Conservation (phyloP, 495 filamentous ascomycete genomes). For the Penicillium samsonianum region DNA sequence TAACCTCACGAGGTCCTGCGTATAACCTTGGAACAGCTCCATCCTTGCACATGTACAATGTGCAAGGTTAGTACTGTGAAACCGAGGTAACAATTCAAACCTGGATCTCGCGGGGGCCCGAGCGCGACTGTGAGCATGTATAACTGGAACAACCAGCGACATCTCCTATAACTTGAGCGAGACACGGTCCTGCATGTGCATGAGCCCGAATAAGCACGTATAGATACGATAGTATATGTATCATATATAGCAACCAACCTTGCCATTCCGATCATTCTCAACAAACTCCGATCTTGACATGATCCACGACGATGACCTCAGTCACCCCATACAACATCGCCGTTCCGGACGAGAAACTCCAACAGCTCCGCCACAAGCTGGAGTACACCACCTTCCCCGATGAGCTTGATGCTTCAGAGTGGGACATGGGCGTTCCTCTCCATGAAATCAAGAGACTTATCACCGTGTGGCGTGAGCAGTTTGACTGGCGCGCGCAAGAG, state of each 20-base stretch:
- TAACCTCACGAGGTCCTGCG: no score
- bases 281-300: not conserved
- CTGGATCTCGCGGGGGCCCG: no score
- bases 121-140: no score
- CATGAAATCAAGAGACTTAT: constrained; percentile 48
- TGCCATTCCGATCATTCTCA: not conserved
- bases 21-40: no score
- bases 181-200: no score
- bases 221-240: not conserved
- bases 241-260: not conserved
- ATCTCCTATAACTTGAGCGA: no score
- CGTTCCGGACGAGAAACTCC: constrained; percentile 42
- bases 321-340: constrained; percentile 41
- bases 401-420: constrained; percentile 45
- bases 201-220: no score
- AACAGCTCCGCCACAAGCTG: constrained; percentile 45
- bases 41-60: not conserved
- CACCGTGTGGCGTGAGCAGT: constrained; percentile 47
- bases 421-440: constrained; percentile 53
- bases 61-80: not conserved
- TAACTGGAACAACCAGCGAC: no score
- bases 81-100: constrained; percentile 13
- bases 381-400: constrained; percentile 45
- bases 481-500: constrained; percentile 51
- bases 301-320: constrained; percentile 12